Percentiles rank a stretch among this genome's conserved stretches.
These are phyloP conservation scores for Cucumis hystrix DNA, from an alignment of 306 rosid species.

Conservation along the genomic window DNA sequence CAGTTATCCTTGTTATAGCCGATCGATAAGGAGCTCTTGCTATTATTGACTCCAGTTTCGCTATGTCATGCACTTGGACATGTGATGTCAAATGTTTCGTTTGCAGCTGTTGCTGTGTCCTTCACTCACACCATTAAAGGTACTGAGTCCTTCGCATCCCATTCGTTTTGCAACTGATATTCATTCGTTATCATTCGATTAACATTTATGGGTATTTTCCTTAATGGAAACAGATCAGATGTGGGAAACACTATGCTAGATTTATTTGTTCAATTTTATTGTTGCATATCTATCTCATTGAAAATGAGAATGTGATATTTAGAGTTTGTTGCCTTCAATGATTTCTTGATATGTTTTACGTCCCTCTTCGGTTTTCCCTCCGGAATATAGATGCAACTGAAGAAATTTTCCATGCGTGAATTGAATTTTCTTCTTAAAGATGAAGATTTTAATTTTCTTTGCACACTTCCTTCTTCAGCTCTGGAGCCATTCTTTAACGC, in stretches of 20 bases:
- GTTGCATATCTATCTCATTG: background rate
- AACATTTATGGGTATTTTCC: background rate
- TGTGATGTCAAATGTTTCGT: conserved; percentile 88
- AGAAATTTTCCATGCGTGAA: background rate
- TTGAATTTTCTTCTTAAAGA: background rate
- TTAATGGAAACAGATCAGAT: background rate
- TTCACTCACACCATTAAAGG: conserved; percentile 93
- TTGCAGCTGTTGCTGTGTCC: conserved; percentile 96
- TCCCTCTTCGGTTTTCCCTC: background rate
- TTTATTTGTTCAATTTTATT: background rate
- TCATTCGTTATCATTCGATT: background rate
- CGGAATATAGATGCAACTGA: background rate
- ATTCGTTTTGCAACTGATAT: background rate
- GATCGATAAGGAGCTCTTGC: conserved; percentile 39
- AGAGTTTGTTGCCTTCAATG: background rate
- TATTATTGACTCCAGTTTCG: conserved; percentile 71
- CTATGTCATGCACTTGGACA: conserved; percentile 91
- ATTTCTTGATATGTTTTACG: background rate
- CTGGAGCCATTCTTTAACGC: conserved; percentile 96
- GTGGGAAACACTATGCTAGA: background rate
- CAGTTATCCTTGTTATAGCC: conserved; percentile 17
- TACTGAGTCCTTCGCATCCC: conserved; percentile 5
- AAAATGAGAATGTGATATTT: background rate
- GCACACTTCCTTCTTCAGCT: conserved; percentile 31
- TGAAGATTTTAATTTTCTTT: background rate